Base-by-base conservation (phyloP, 352 stramenopile species). In the Pythium monospermum region DNA sequence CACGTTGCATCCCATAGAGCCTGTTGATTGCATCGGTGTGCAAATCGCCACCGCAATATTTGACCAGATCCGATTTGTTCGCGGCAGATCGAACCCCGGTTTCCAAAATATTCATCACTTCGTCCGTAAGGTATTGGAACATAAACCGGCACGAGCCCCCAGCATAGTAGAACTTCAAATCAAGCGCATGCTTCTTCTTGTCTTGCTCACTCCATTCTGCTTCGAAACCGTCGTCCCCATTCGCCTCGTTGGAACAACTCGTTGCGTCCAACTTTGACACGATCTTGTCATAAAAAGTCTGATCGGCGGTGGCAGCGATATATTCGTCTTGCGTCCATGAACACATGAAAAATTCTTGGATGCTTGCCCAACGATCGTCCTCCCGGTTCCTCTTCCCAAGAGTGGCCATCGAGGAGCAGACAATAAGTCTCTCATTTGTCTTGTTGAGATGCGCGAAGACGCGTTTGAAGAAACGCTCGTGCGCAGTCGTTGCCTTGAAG, bases 151-250 rank as follows among this genome's bases (percentile, higher is more conserved):
- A 65, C n/a, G 51, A 59, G 3, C 50, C 55, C 21, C 55, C 60
- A 43, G 55, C 55, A 48, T 61, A 69, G 41, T 61, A 69, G 30
- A 69, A 52, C 40, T 69, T 69, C n/a, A 49, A 48, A 38, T 37
- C 3, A 26, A 67, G 6, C 3, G 41, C 32, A 25, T 61, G 18
- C 10, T 10, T 41, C 42, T 55, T 57, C 38, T 51, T 57, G 27
- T 54, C 37, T 1, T 37, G 23, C 7, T 40, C 31, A 42, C 31
- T 53, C 32, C 2, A 19, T 33, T 44, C 46, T 33, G 30, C 43
- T 8, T 16, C n/a, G n/a, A n/a, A n/a, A n/a, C n/a, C 4, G 25
- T 37, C 18, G 43, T 26, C 16, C 7, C 39, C 43, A 13, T 50
- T 30, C 10, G 25, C 39, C 28, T 27, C 43, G 12, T 39, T 22